These are phyloP conservation scores for Shiraia bambusicola DNA, from an alignment of 2,329 filamentous ascomycete genomes.

Conservation along the genomic window DNA sequence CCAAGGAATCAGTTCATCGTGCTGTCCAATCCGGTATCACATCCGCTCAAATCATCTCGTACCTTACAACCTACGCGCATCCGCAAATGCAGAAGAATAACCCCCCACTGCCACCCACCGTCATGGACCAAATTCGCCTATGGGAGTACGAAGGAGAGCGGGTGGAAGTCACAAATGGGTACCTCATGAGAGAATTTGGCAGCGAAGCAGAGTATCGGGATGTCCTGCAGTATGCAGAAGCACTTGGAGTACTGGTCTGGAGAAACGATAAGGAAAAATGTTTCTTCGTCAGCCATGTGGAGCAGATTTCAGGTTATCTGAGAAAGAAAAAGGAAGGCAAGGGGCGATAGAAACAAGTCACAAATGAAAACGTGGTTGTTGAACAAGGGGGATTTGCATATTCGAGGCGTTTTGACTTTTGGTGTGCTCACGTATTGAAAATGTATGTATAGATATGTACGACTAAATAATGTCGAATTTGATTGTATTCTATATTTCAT, in stretches of 20 bases:
- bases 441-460: too few relatives aligned
- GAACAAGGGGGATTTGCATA: too few relatives aligned
- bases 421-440: too few relatives aligned
- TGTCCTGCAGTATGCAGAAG: constrained; percentile 75
- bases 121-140: constrained; percentile 93
- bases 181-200: constrained; percentile 86
- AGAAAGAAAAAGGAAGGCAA: constrained; percentile 49
- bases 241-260: constrained; percentile 89
- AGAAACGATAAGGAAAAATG: constrained; percentile 74
- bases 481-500: too few relatives aligned
- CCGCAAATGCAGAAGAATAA: constrained; percentile 81
- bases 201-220: constrained; percentile 69
- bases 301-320: constrained; percentile 83
- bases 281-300: constrained; percentile 90
- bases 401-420: too few relatives aligned
- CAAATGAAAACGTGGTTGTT: too few relatives aligned
- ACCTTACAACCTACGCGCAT: constrained; percentile 89
- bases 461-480: too few relatives aligned
- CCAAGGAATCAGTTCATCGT: constrained; percentile 80
- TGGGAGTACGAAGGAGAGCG: constrained; percentile 98
- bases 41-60: constrained; percentile 90
- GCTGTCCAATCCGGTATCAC: constrained; percentile 92
- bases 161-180: constrained; percentile 81
- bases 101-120: constrained; percentile 86
- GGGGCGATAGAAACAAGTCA: neutral